These are phyloP conservation scores for Suhomyces wounanorum DNA, from an alignment of 1,139 yeast genomes.

Conservation along the genomic window DNA sequence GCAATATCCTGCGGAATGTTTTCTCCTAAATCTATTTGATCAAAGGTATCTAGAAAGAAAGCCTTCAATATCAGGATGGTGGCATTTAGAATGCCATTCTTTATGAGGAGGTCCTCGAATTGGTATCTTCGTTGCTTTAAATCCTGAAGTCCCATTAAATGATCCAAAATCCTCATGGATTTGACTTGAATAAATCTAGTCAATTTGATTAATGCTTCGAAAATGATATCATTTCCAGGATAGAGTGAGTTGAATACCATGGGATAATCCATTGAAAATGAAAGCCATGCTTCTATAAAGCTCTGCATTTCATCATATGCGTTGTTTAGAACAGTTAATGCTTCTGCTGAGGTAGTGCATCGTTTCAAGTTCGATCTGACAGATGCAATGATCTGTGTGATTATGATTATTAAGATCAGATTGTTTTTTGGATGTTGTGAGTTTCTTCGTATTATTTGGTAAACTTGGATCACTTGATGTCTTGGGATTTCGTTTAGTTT, in stretches of 20 bases:
- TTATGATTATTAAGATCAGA: conserved; percentile 22
- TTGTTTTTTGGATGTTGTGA: conserved; percentile 31
- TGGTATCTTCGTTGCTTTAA: neutral
- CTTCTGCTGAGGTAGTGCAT: conserved; percentile 10
- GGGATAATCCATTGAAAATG: conserved; percentile 20
- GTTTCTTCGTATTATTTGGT: conserved; percentile 16
- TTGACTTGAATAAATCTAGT: conserved; percentile 16
- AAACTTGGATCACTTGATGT: conserved; percentile 10
- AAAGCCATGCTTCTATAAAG: conserved; percentile 32
- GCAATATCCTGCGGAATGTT: conserved; percentile 8
- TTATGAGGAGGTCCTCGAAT: conserved; percentile 4
- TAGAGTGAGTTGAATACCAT: conserved; percentile 33
- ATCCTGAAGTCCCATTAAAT: neutral
- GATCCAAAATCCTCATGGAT: conserved; percentile 1
- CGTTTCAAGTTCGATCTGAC: conserved; percentile 3
- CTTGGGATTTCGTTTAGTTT: conserved; percentile 11
- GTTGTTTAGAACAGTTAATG: conserved; percentile 14
- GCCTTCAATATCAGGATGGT: conserved; percentile 5
- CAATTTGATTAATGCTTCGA: conserved; percentile 25
- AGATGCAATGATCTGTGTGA: conserved; percentile 15
- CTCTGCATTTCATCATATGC: conserved; percentile 13
- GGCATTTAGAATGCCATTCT: conserved; percentile 2
- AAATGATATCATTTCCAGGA: conserved; percentile 35
- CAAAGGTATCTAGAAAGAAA: conserved; percentile 11
- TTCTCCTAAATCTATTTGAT: conserved; percentile 2